Evolutionary conservation across 2,329 filamentous ascomycete genomes (phyloP).

Genomic region (Colletotrichum lupini): DNA sequence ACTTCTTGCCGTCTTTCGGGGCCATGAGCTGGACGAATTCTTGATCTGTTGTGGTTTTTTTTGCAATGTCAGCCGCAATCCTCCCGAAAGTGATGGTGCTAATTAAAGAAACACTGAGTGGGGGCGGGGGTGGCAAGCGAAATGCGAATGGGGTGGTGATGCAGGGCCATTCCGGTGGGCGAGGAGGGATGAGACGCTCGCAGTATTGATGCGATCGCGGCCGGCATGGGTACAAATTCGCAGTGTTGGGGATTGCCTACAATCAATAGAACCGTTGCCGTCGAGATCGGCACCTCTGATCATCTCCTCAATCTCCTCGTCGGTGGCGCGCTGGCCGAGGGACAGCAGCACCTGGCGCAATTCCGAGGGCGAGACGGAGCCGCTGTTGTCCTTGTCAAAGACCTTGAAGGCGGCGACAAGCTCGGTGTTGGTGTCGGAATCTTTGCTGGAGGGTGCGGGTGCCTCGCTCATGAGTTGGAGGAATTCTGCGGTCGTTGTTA

Average conservation of each 20-base stretch:
- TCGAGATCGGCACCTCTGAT: conserved; percentile 36
- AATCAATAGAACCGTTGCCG: conserved; percentile 37
- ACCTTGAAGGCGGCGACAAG: conserved; percentile 37
- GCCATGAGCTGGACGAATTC: conserved; percentile 38
- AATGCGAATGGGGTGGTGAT: conserved; percentile 10
- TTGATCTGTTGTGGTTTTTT: conserved; percentile 28
- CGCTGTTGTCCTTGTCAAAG: conserved; percentile 38
- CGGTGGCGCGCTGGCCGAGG: conserved; percentile 37
- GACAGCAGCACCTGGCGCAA: conserved; percentile 37
- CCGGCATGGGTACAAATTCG: not conserved
- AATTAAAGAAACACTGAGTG: conserved; percentile 18
- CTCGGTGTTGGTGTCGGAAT: conserved; percentile 33
- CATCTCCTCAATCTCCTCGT: conserved; percentile 39
- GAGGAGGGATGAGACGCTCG: not conserved
- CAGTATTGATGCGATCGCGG: not conserved
- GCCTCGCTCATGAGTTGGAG: conserved; percentile 37
- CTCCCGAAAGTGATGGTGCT: conserved; percentile 8
- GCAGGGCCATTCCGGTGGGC: conserved; percentile 3
- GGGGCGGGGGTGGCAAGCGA: conserved; percentile 21
- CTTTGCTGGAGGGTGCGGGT: conserved; percentile 33
- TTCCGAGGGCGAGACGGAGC: conserved; percentile 36
- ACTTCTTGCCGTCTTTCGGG: conserved; percentile 33
- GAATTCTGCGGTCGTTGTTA: conserved; percentile 29
- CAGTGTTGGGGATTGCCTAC: conserved; percentile 11
- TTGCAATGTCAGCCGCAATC: conserved; percentile 22